Evolutionary conservation across 331 rosid species (phyloP), one percentile per base, ranked within the genome.

Genomic region (Stylosanthes scabra): DNA sequence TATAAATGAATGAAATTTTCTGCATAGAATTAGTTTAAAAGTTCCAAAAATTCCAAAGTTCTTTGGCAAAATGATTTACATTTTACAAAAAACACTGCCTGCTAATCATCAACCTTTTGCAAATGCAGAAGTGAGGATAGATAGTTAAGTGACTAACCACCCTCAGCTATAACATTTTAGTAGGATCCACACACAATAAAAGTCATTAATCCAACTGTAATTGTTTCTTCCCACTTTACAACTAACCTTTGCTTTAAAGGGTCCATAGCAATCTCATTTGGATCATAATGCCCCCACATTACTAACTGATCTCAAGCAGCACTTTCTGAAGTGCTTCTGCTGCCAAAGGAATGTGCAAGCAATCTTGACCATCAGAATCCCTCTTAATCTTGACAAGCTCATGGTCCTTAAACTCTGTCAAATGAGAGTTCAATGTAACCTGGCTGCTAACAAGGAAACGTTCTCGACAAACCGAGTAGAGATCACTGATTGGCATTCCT

Each of bases 341-440:
- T 3, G 85, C 49, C 58, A 91, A 90, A 67, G 96, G 96, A 45
- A 94, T 88, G 84, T 64, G 60, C 83, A 91, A 80, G 82, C 96
- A 94, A 82, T 94, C 97, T 81, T 90, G 97, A 51, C 97, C 99
- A 52, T 94, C 97, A 14, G 96, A 77, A 74, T 89, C 77, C 83
- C 90, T 86, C 86, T 82, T 86, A 47, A 81, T 88, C 84, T 94
- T 94, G 55, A 94, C 89, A 85, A 94, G 81, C 63, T 94, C 99
- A 40, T 94, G 99, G 81, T 94, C 99, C 62, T 89, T 89, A 80
- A 94, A 89, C 78, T 91, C 99, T 2, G 97, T 89, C 82, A 94
- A 80, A 85, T 91, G 97, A 71, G 97, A 83, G 77, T 89, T 94
- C 29, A 94, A 82, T 6, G 94, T 89, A 76, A 87, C 82, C 82